Evolutionary conservation across 345 rosid species (phyloP).

Genomic region (Citrus maxima): DNA sequence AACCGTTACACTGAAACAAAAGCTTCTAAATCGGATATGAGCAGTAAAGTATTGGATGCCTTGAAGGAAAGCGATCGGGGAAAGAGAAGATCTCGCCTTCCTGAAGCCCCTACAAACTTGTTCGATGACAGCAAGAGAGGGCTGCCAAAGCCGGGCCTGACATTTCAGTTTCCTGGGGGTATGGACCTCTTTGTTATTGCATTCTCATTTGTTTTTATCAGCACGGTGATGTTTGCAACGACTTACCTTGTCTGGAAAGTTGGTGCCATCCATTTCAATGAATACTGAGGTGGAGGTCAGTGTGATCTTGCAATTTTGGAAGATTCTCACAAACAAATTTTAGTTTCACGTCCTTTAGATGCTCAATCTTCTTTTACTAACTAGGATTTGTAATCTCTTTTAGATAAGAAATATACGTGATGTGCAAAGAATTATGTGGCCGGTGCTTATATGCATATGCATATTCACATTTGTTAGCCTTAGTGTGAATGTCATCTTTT

Average conservation of each 20-base stretch:
- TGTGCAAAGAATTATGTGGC: slow-evolving; percentile 10
- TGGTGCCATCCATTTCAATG: slow-evolving; percentile 89
- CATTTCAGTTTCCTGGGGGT: slow-evolving; percentile 77
- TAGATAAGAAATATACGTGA: slow-evolving; percentile 7
- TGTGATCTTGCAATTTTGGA: slow-evolving; percentile 10
- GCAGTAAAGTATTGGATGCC: slow-evolving; percentile 72
- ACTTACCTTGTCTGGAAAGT: slow-evolving; percentile 88
- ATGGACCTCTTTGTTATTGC: slow-evolving; percentile 59
- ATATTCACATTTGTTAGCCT: too few species aligned
- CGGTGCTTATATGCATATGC: not conserved
- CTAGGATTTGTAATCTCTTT: slow-evolving; percentile 3
- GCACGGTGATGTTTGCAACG: slow-evolving; percentile 86
- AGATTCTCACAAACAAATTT: not conserved
- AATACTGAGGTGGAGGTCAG: slow-evolving; percentile 31
- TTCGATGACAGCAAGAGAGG: slow-evolving; percentile 91
- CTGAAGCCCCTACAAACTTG: slow-evolving; percentile 84
- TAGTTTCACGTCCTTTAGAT: slow-evolving; percentile 11
- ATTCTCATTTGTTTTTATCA: slow-evolving; percentile 75
- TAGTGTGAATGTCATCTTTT: too few species aligned
- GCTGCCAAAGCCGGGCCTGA: slow-evolving; percentile 67
- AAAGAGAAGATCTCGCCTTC: slow-evolving; percentile 69
- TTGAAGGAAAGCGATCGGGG: slow-evolving; percentile 70
- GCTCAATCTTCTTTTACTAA: not conserved
- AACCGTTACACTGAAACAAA: slow-evolving; percentile 56
- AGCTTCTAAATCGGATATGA: slow-evolving; percentile 54